phyloP scores from a whole-genome alignment of 495 filamentous ascomycete species.

The Lepraria neglecta region DNA sequence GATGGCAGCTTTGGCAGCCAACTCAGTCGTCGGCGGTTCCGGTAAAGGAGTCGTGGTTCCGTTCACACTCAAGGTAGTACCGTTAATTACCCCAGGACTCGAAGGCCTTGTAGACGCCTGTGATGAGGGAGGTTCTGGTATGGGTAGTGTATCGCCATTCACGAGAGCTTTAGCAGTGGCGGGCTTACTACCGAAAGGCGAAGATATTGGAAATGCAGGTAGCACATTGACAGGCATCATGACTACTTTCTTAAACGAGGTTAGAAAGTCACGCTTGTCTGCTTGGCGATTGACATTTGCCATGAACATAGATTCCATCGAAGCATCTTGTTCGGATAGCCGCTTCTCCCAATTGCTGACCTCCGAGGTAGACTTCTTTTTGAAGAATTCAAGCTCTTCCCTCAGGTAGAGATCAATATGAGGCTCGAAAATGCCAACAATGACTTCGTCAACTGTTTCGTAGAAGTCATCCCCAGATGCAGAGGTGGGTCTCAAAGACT shows the following conservation, averaged over 20 bases:
- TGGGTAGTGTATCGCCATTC: constrained; percentile 36
- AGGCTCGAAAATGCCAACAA: constrained; percentile 73
- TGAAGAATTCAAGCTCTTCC: constrained; percentile 86
- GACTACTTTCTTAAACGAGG: constrained; percentile 96
- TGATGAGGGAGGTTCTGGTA: constrained; percentile 35
- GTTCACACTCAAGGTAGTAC: constrained; percentile 28
- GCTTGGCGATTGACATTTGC: constrained; percentile 87
- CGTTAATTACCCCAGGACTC: constrained; percentile 35
- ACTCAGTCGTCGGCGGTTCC: constrained; percentile 75
- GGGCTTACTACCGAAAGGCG: constrained; percentile 45
- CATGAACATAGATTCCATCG: constrained; percentile 91
- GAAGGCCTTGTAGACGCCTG: constrained; percentile 37
- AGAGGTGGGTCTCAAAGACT: constrained; percentile 59
- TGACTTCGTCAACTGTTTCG: constrained; percentile 51
- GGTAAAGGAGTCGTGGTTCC: constrained; percentile 47
- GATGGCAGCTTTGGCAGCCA: constrained; percentile 91
- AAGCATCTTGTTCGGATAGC: constrained; percentile 82
- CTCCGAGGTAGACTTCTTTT: constrained; percentile 62
- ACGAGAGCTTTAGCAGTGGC: constrained; percentile 34
- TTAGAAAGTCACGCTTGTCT: constrained; percentile 92
- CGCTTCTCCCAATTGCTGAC: constrained; percentile 86
- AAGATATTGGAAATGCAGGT: constrained; percentile 54
- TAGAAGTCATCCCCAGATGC: constrained; percentile 50
- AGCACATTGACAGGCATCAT: constrained; percentile 96
- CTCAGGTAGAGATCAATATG: constrained; percentile 89